Base-by-base conservation (phyloP, 1,139 yeast genomes). In the Geotrichum histeridarum region DNA sequence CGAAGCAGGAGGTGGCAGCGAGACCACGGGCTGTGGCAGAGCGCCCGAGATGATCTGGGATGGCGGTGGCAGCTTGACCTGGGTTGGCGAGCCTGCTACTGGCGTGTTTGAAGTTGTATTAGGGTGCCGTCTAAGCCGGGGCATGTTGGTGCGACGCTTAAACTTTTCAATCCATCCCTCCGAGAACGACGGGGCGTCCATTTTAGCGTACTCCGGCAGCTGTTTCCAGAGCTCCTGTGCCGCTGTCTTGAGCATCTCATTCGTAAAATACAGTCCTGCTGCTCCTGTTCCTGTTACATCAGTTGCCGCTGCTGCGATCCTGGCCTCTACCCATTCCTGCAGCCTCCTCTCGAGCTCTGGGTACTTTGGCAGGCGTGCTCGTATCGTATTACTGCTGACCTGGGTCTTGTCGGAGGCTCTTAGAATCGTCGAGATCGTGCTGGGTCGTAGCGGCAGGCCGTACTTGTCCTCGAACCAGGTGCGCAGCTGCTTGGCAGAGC, bases 101-200 rank as follows among this genome's bases (percentile, higher is more conserved):
- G 42, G 17, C 12, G 48, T 31, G 11, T 22, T n/a, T 15, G 30
- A 6, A 14, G 18, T 32, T 17, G 30, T 31, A 32, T 8, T 14
- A 33, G 37, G 37, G 5, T 18, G 38, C 4, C 48, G 17, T 12
- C 36, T 14, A 4, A 42, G 27, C 12, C 48, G 17, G 9, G 49
- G 50, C 54, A 51, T 51, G 27, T 51, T 51, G 8, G 48, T 45
- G 4, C 54, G 37, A 17, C 43, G 47, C 42, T 51, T 51, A 18
- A 51, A 51, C 38, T 51, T 51, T 41, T 51, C 54, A 45, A 51
- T 51, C 54, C 54, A 51, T 12, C 54, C 54, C 33, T 51, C 54
- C 11, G 41, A 30, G 45, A 51, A 51, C n/a, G 50, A 44, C 6
- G 54, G 54, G 11, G 44, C 11, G n/a, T 22, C 31, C 27, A 42